Evolutionary conservation across 2,329 filamentous ascomycete species (phyloP).

Genomic region (Parascedosporium putredinis): DNA sequence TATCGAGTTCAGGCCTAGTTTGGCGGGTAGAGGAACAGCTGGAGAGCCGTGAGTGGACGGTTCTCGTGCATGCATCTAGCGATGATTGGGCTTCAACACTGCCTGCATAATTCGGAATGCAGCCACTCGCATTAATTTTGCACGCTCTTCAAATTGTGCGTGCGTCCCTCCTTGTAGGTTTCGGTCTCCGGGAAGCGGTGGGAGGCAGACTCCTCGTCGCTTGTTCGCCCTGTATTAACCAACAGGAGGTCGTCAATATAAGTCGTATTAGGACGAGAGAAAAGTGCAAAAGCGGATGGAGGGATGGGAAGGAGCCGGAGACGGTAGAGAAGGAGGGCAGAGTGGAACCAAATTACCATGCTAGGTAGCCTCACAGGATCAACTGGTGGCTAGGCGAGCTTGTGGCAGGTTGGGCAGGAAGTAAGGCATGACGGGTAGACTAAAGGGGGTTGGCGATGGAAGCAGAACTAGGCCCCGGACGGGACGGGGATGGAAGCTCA

Average conservation of each 20-base stretch:
- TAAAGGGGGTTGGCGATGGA: background rate
- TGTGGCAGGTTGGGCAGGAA: constrained; percentile 6
- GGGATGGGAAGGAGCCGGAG: background rate
- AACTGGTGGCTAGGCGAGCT: background rate
- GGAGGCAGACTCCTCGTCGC: background rate
- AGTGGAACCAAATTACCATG: background rate
- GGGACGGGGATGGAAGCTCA: background rate
- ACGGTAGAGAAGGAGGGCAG: background rate
- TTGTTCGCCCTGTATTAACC: constrained; percentile 4
- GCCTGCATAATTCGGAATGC: constrained; percentile 7
- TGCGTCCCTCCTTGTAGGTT: background rate
- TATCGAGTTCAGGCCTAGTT: constrained; percentile 5
- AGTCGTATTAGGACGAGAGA: background rate
- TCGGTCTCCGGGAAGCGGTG: background rate
- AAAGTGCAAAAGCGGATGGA: background rate
- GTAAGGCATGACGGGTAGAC: background rate
- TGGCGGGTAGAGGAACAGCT: constrained; percentile 4
- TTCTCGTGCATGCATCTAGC: constrained; percentile 2
- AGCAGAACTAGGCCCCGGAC: background rate
- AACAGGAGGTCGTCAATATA: constrained; percentile 5
- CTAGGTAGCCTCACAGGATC: background rate
- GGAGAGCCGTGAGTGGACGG: constrained; percentile 7
- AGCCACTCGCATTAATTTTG: constrained; percentile 8
- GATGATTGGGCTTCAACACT: constrained; percentile 8
- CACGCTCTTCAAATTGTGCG: constrained; percentile 2